Conservation (phyloP, 768 basidiomycete genomes). For the Coprinopsis marcescibilis region DNA sequence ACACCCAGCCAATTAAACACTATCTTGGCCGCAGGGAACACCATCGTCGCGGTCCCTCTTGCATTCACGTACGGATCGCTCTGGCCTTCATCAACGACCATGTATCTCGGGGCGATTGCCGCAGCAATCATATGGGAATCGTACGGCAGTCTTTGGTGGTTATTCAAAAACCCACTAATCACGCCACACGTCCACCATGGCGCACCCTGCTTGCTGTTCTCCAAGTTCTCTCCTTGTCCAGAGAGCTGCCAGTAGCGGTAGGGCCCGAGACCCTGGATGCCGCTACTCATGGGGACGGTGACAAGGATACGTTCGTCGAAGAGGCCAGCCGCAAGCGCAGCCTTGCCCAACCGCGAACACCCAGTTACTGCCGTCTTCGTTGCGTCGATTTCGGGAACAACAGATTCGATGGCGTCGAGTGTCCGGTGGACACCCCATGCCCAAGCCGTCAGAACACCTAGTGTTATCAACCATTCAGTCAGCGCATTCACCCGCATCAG, state of each 20-base stretch:
- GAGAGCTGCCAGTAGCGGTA: slow-evolving; percentile 12
- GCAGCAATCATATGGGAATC: slow-evolving; percentile 11
- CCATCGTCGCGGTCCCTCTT: slow-evolving; percentile 12
- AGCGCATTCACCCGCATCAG: background rate
- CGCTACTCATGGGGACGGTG: slow-evolving; percentile 15
- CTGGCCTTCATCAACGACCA: slow-evolving; percentile 9
- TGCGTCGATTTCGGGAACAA: slow-evolving; percentile 27
- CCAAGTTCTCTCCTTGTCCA: slow-evolving; percentile 11
- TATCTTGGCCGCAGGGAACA: slow-evolving; percentile 11
- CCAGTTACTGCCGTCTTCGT: slow-evolving; percentile 31
- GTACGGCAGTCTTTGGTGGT: slow-evolving; percentile 9
- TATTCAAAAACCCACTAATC: slow-evolving; percentile 12
- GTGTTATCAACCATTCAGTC: background rate
- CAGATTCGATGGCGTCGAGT: slow-evolving; percentile 31
- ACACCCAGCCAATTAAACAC: slow-evolving; percentile 14
- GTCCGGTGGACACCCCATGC: slow-evolving; percentile 35
- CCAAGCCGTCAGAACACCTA: slow-evolving; percentile 34
- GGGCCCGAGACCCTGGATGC: slow-evolving; percentile 13
- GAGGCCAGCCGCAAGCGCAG: slow-evolving; percentile 11
- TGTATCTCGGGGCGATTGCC: slow-evolving; percentile 10
- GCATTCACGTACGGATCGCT: slow-evolving; percentile 13
- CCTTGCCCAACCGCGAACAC: slow-evolving; percentile 18
- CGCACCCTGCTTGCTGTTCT: slow-evolving; percentile 10
- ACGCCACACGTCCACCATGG: slow-evolving; percentile 12
- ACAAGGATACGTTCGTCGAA: slow-evolving; percentile 12